Percentiles rank a stretch among this genome's conserved stretches.
These are phyloP conservation scores for Cucurbita argyrosperma DNA, from an alignment of 306 rosid genomes.

Conservation along the genomic window DNA sequence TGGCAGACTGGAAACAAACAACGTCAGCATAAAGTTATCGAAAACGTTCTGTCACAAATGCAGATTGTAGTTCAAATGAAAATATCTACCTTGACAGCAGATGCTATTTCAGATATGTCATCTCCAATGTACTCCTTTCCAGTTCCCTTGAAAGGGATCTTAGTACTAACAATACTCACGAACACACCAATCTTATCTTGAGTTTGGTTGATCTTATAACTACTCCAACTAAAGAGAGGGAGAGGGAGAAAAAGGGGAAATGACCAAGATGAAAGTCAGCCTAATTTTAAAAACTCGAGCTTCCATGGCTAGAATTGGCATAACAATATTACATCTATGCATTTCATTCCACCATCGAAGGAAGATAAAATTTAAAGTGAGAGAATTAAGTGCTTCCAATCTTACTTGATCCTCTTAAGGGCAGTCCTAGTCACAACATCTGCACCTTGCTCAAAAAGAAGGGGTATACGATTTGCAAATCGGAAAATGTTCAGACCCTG, in stretches of 20 bases:
- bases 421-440: slow-evolving; percentile 95
- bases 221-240: slow-evolving; percentile 45
- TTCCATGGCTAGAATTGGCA: not conserved
- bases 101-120: slow-evolving; percentile 86
- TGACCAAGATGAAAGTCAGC: not conserved
- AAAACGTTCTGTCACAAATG: not conserved
- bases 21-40: slow-evolving; percentile 18
- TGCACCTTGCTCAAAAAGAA: slow-evolving; percentile 99
- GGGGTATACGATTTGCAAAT: slow-evolving; percentile 98
- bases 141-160: slow-evolving; percentile 94
- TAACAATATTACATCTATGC: not conserved
- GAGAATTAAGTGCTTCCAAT: not conserved
- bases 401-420: slow-evolving; percentile 87
- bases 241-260: not conserved
- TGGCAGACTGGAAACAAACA: slow-evolving; percentile 50
- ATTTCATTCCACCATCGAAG: not conserved
- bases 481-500: slow-evolving; percentile 93
- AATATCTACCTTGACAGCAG: slow-evolving; percentile 73
- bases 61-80: slow-evolving; percentile 8
- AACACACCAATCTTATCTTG: slow-evolving; percentile 94
- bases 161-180: slow-evolving; percentile 89
- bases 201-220: slow-evolving; percentile 87
- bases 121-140: slow-evolving; percentile 98
- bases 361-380: not conserved
- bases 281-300: not conserved